phyloP scores from a whole-genome alignment of 345 rosid genomes.

The Lagerstroemia speciosa region DNA sequence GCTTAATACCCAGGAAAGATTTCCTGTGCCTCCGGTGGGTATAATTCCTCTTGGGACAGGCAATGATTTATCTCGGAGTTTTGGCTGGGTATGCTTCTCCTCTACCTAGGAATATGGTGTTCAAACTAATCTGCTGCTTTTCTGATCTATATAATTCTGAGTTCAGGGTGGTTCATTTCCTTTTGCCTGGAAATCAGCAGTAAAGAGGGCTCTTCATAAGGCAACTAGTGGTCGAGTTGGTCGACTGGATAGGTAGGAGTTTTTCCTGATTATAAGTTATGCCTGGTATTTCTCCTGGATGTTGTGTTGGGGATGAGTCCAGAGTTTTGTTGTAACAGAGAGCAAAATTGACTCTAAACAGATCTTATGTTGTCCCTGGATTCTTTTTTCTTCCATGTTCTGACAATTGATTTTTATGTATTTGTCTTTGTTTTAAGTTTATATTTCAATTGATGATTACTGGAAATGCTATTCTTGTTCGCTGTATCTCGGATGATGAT shows the following conservation, averaged over 20 bases:
- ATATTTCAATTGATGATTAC: background rate
- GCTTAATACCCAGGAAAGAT: slow-evolving; percentile 41
- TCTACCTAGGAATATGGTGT: slow-evolving; percentile 10
- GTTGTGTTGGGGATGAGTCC: background rate
- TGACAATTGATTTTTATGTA: background rate
- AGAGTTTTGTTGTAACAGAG: background rate
- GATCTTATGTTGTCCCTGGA: background rate
- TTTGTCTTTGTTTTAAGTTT: background rate
- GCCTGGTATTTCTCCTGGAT: background rate
- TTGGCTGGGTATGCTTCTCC: slow-evolving; percentile 75
- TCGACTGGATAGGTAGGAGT: slow-evolving; percentile 67
- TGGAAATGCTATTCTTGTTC: background rate
- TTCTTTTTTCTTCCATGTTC: background rate
- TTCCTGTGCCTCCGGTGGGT: slow-evolving; percentile 81
- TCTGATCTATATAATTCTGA: slow-evolving; percentile 13
- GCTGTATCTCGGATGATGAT: background rate
- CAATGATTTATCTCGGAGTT: slow-evolving; percentile 86
- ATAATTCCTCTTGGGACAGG: slow-evolving; percentile 95
- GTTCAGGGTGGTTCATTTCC: slow-evolving; percentile 94
- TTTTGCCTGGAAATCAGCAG: slow-evolving; percentile 87
- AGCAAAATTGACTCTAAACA: background rate
- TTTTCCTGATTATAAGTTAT: background rate
- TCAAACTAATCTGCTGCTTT: slow-evolving; percentile 10
- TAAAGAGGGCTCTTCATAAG: slow-evolving; percentile 64
- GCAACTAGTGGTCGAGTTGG: slow-evolving; percentile 46